Base-by-base conservation (phyloP, 768 basidiomycete species). In the Termitomyces sp. region DNA sequence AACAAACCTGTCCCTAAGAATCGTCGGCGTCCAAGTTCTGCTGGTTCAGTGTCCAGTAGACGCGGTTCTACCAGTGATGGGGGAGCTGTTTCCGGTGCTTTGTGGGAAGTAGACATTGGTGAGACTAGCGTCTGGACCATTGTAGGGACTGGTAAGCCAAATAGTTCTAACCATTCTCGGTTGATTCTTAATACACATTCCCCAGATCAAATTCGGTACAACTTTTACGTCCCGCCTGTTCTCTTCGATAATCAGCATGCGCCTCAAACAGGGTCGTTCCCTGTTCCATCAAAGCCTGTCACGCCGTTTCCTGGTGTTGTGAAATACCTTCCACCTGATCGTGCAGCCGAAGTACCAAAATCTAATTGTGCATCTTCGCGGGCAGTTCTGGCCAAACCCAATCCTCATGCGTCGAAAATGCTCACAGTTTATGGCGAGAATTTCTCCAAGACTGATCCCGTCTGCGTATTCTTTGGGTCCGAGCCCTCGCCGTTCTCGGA, bases 71-170 rank as follows among this genome's bases (percentile, higher is more conserved):
- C 81, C 15, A 85, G 86, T 65, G 89, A 91, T 58, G 69, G 81
- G 44, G 82, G 85, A 37, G 86, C 86, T 54, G 84, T 86, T 47
- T 92, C 88, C 6, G 91, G 89, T 53, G 88, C 89, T 11, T 79
- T 91, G 24, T 93, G 90, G 91, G 88, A 88, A 68, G 88, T 94
- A 56, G 93, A 95, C 70, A 93, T 93, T 58, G 93, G 93, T 61
- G 93, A 95, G 76, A 93, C 92, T 33, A 93, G 91, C 69, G 90
- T 94, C 24, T 95, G 93, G 93, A 95, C 93, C 4, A 92, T 95
- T 64, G 91, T 94, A 61, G 92, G 93, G 65, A 93, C 91, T 62
- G 91, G 91, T 93, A 71, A 73, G 80, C 48, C 33, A 50, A 49
- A 48, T 11, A 49, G 11, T 42, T 33, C 6, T 0, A 18, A 15